Conservation (phyloP, 495 filamentous ascomycete species). For the Lepidopterella palustris region DNA sequence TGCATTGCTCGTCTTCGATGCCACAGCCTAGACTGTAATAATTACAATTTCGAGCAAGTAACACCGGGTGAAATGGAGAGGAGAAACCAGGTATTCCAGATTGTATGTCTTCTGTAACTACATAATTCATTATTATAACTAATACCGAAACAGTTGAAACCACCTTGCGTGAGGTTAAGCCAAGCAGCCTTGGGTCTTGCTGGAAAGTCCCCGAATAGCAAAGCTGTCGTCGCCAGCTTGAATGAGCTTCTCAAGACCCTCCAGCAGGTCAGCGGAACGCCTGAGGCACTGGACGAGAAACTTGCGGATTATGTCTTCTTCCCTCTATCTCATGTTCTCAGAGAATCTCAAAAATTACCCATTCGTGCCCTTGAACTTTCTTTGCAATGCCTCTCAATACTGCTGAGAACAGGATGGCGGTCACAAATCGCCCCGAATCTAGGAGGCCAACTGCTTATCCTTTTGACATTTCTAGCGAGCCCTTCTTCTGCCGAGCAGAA, state of each 20-base stretch:
- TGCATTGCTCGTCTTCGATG: no score
- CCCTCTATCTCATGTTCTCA: conserved; percentile 80
- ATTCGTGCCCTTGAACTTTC: conserved; percentile 66
- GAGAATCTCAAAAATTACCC: conserved; percentile 63
- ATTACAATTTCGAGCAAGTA: neutral
- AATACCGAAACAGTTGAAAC: conserved; percentile 52
- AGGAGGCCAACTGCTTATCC: conserved; percentile 75
- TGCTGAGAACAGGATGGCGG: conserved; percentile 75
- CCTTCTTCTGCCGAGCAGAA: conserved; percentile 43
- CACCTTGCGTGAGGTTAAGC: conserved; percentile 71
- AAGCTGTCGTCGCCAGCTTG: conserved; percentile 50
- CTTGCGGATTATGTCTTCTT: conserved; percentile 94
- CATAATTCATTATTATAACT: neutral
- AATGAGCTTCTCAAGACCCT: conserved; percentile 50
- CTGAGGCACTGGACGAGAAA: conserved; percentile 62
- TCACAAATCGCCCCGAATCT: conserved; percentile 57
- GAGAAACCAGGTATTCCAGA: conserved; percentile 7
- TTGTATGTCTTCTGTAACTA: neutral
- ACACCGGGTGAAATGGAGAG: neutral
- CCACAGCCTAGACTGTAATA: no score
- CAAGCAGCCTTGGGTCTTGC: conserved; percentile 57
- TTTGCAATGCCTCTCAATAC: conserved; percentile 62
- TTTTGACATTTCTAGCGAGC: conserved; percentile 73
- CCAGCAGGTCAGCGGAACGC: conserved; percentile 43
- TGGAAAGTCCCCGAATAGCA: conserved; percentile 46